A percentile compares a stretch with the other conserved stretches of the same genome.
Evolutionary conservation across 108 stramenopile genomes (phyloP).

Genomic region (Fistulifera solaris): DNA sequence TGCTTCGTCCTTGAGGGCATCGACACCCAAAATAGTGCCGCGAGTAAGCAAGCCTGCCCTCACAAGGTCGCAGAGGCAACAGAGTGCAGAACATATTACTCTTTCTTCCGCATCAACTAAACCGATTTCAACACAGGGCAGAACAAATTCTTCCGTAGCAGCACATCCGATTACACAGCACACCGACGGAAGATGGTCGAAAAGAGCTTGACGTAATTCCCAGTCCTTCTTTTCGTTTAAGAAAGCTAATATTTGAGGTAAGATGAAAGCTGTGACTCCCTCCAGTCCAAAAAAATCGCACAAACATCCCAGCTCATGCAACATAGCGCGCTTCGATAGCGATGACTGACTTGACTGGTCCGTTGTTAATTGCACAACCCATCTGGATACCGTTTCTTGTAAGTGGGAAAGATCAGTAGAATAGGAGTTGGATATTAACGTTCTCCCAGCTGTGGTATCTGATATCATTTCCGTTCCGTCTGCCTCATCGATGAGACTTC

Average conservation of each 20-base stretch:
- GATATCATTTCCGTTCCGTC: conserved; percentile 2
- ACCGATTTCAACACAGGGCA: conserved; percentile 91
- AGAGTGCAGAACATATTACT: conserved; percentile 71
- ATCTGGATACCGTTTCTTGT: conserved; percentile 75
- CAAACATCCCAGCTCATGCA: conserved; percentile 68
- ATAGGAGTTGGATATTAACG: conserved; percentile 52
- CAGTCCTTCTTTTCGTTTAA: conserved; percentile 92
- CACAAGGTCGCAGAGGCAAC: conserved; percentile 52
- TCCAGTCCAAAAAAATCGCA: conserved; percentile 92
- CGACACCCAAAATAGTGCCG: conserved; percentile 25
- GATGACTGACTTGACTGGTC: conserved; percentile 81
- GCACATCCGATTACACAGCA: conserved; percentile 84
- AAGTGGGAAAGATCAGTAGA: conserved; percentile 65
- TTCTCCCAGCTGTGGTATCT: conserved; percentile 14
- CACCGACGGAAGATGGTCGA: conserved; percentile 79
- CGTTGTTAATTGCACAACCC: conserved; percentile 80
- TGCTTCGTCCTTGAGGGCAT: conserved; percentile 4
- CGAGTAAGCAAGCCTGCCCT: conserved; percentile 50
- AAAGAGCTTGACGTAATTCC: conserved; percentile 86
- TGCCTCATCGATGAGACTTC: neutral
- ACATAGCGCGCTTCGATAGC: conserved; percentile 72
- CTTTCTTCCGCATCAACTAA: conserved; percentile 82
- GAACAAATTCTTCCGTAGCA: conserved; percentile 88
- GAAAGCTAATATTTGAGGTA: conserved; percentile 89
- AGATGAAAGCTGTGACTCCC: conserved; percentile 70